Evolutionary conservation across 2,329 filamentous ascomycete species (phyloP).

Genomic region (Fusarium succisae): DNA sequence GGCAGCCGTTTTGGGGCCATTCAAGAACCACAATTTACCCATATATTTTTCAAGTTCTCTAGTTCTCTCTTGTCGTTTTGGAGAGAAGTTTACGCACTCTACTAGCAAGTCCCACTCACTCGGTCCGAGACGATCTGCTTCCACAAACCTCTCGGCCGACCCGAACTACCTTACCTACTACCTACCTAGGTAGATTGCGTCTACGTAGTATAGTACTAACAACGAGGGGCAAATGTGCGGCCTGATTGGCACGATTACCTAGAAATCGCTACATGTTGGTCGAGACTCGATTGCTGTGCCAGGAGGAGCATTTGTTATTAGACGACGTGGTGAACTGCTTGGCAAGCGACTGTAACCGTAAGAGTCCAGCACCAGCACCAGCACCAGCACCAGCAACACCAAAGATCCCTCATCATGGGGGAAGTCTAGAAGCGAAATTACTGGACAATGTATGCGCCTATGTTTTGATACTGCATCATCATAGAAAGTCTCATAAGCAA

Average conservation of each 20-base stretch:
- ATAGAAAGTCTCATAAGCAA: conserved; percentile 1
- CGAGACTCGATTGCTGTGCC: background rate
- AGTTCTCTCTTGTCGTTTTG: conserved; percentile 20
- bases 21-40: conserved; percentile 13
- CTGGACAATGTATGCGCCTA: background rate
- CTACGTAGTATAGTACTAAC: background rate
- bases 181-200: too few species aligned
- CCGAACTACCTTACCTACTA: background rate
- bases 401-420: background rate
- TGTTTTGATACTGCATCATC: background rate
- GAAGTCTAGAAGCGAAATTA: background rate
- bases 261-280: background rate
- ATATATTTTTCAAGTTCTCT: background rate
- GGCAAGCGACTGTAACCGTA: background rate
- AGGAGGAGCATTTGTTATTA: background rate
- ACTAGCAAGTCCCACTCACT: conserved; percentile 13
- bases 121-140: conserved; percentile 20
- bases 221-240: conserved; percentile 9
- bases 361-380: background rate
- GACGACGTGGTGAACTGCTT: background rate
- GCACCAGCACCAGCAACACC: background rate
- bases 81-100: background rate
- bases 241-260: conserved; percentile 13
- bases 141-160: conserved; percentile 5
- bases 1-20: conserved; percentile 13